These are phyloP conservation scores for Metarhizium robertsii DNA, from an alignment of 2,329 filamentous ascomycete genomes.

Conservation along the genomic window DNA sequence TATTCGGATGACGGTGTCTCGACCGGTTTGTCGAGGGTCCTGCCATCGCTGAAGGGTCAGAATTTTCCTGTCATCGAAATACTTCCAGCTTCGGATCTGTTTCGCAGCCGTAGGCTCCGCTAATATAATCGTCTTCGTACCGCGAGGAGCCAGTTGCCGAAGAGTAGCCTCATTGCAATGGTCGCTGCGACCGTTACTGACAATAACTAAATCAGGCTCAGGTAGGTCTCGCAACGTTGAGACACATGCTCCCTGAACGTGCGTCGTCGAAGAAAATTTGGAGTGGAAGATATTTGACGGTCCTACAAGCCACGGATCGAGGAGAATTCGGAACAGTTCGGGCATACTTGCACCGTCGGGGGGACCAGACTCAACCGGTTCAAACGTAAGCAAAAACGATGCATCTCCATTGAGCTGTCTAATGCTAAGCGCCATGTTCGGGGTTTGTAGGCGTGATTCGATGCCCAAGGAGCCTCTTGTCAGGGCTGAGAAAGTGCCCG, in stretches of 20 bases:
- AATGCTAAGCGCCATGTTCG: slow-evolving; percentile 50
- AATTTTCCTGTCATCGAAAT: slow-evolving; percentile 49
- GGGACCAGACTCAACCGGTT: slow-evolving; percentile 32
- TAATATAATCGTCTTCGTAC: slow-evolving; percentile 51
- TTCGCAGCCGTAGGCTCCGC: slow-evolving; percentile 57
- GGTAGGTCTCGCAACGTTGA: slow-evolving; percentile 36
- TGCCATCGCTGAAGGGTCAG: slow-evolving; percentile 37
- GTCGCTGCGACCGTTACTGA: slow-evolving; percentile 44
- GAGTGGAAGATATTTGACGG: slow-evolving; percentile 50
- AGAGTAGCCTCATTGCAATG: slow-evolving; percentile 64
- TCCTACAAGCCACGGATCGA: slow-evolving; percentile 63
- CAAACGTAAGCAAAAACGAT: slow-evolving; percentile 56
- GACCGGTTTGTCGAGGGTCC: slow-evolving; percentile 25
- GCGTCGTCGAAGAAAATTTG: slow-evolving; percentile 43
- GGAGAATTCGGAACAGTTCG: slow-evolving; percentile 53
- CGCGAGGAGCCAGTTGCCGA: slow-evolving; percentile 46
- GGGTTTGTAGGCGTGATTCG: not conserved
- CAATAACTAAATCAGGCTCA: slow-evolving; percentile 35
- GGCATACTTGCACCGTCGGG: not conserved
- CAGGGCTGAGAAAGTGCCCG: not conserved
- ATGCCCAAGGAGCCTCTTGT: not conserved
- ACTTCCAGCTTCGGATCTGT: slow-evolving; percentile 56
- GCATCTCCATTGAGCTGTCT: slow-evolving; percentile 56
- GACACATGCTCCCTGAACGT: slow-evolving; percentile 46
- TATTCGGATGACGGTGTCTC: slow-evolving; percentile 31